These are phyloP conservation scores for Coleophoma eucalyptorum DNA, from an alignment of 2,329 filamentous ascomycete species.

Conservation along the genomic window DNA sequence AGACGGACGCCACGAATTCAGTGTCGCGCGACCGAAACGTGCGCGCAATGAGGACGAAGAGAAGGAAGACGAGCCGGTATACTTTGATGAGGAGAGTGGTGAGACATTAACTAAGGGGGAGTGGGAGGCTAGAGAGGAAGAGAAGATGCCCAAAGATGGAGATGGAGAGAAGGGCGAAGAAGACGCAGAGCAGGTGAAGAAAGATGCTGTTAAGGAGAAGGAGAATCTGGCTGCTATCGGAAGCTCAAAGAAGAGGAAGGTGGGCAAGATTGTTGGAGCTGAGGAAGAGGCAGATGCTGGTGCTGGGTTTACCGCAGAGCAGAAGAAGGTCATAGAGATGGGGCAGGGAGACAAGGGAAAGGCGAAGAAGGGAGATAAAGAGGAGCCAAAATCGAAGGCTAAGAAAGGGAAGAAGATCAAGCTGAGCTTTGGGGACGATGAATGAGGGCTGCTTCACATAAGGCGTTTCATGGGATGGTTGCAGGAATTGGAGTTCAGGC, in stretches of 20 bases:
- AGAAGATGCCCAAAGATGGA: slow-evolving; percentile 10
- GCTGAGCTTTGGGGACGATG: slow-evolving; percentile 63
- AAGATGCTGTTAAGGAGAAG: slow-evolving; percentile 20
- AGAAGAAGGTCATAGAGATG: background rate
- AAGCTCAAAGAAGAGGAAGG: slow-evolving; percentile 50
- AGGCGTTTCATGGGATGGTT: background rate
- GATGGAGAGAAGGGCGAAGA: slow-evolving; percentile 20
- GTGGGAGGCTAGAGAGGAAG: slow-evolving; percentile 26
- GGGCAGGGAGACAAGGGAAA: slow-evolving; percentile 1
- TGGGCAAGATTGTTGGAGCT: slow-evolving; percentile 43
- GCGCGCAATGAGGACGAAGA: slow-evolving; percentile 61
- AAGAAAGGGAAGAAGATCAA: slow-evolving; percentile 57
- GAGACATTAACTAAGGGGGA: slow-evolving; percentile 38
- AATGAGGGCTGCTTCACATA: slow-evolving; percentile 21
- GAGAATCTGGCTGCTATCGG: slow-evolving; percentile 34
- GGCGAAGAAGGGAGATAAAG: slow-evolving; percentile 10
- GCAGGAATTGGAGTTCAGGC: background rate
- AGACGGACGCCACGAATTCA: slow-evolving; percentile 36
- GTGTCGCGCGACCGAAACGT: slow-evolving; percentile 32
- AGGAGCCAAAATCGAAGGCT: slow-evolving; percentile 13
- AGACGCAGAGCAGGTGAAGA: slow-evolving; percentile 14
- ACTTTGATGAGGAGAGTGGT: slow-evolving; percentile 70
- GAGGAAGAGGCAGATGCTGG: slow-evolving; percentile 17
- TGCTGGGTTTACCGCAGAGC: slow-evolving; percentile 5
- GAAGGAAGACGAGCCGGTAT: slow-evolving; percentile 72